Base-by-base conservation (phyloP, 1,139 yeast genomes). In the Scheffersomyces segobiensis region DNA sequence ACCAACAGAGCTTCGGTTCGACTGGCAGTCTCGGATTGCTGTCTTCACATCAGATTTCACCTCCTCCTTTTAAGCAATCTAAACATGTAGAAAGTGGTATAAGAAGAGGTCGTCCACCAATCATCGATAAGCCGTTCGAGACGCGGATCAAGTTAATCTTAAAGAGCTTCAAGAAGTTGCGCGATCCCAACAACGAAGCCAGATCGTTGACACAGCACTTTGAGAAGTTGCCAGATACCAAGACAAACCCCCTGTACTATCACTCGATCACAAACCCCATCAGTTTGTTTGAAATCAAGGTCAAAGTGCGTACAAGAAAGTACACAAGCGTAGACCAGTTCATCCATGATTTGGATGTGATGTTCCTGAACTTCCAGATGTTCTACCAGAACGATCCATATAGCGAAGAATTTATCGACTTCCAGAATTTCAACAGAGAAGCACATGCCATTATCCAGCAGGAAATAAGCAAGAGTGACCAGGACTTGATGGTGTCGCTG, bases 61-160 rank as follows among this genome's bases (percentile, higher is more conserved):
- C 67, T 1, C 53, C 60, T n/a, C 54, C 60, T 8, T 53, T 48
- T 52, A 59, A 61, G 22, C 55, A 58, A 2, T 52, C 62, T n/a
- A 63, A 59, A 48, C 63, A 56, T 55, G 77, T 76, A 22, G 90
- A 86, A 61, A 81, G 85, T 56, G 89, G 93, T 63, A 86, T 86
- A 56, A 87, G 91, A 72, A 82, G 98, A 68, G 98, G 98, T 51
- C 85, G 98, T 68, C 98, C 98, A 8, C 98, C 98, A 0, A 91
- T 93, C 56, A 96, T 93, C 58, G 98, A 93, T 72, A 87, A 90
- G 67, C 98, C 98, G 4, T 93, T 89, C 73, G 98, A 95, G 74
- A 93, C 92, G 66, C 82, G 98, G 62, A 93, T 93, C 71, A 93
- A 93, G 72, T 87, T 91, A 62, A 88, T 95, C 52, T 78, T 93